phyloP scores from a whole-genome alignment of 129 eudicot genomes.

The Apium graveolens region DNA sequence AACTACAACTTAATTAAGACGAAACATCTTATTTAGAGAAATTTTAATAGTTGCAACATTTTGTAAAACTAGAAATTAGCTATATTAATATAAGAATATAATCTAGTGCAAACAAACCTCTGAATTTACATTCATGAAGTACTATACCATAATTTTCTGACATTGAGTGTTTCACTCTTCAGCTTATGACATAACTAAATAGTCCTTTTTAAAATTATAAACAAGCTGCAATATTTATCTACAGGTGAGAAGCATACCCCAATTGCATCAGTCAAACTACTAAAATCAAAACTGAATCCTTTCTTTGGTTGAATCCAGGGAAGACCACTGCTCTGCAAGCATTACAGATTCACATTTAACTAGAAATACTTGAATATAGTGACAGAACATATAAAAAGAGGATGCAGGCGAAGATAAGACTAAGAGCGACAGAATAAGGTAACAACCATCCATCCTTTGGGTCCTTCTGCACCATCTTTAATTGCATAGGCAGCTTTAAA shows the following conservation, averaged over 20 bases:
- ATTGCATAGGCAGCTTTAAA: slow-evolving; percentile 95
- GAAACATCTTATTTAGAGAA: background rate
- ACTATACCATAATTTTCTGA: background rate
- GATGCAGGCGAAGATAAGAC: background rate
- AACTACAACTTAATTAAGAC: background rate
- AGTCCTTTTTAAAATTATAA: background rate
- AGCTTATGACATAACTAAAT: background rate
- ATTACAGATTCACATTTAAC: slow-evolving; percentile 13
- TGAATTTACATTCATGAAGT: background rate
- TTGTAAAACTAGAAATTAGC: background rate
- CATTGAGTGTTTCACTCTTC: background rate
- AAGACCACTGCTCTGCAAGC: slow-evolving; percentile 88
- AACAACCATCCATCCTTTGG: slow-evolving; percentile 91
- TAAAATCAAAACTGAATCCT: slow-evolving; percentile 56
- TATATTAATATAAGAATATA: background rate
- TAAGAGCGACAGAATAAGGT: background rate
- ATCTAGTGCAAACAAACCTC: background rate
- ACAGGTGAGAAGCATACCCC: slow-evolving; percentile 41
- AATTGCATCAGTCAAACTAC: slow-evolving; percentile 56
- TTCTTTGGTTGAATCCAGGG: slow-evolving; percentile 84
- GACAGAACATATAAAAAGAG: background rate
- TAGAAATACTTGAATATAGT: background rate
- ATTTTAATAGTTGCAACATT: background rate
- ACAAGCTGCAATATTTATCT: background rate
- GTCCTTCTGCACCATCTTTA: slow-evolving; percentile 98